These are phyloP conservation scores for Tuber aestivum DNA, from an alignment of 495 filamentous ascomycete genomes.

Conservation along the genomic window DNA sequence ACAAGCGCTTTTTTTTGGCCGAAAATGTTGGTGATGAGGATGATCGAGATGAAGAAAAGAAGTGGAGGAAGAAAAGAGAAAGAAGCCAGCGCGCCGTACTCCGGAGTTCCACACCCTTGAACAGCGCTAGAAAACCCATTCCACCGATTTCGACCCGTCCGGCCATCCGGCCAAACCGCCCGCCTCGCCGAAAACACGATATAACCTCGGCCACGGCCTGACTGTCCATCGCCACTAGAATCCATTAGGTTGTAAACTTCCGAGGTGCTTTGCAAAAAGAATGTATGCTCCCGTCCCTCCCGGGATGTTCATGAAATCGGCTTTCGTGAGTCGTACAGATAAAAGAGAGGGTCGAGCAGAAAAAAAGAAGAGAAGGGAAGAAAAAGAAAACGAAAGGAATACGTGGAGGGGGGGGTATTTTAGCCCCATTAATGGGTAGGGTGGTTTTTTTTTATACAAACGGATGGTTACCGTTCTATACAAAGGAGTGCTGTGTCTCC, in stretches of 20 bases:
- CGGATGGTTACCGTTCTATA: background rate
- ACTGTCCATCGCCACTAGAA: background rate
- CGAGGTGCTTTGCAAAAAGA: background rate
- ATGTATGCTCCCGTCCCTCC: background rate
- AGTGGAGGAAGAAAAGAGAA: constrained; percentile 28
- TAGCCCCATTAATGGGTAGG: background rate
- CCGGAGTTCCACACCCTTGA: constrained; percentile 28
- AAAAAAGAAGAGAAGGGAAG: constrained; percentile 12
- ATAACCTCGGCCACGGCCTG: background rate
- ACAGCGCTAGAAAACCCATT: constrained; percentile 16
- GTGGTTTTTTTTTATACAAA: background rate
- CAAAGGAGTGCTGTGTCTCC: background rate
- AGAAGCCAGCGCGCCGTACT: constrained; percentile 18
- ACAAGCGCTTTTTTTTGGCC: constrained; percentile 9
- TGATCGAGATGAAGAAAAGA: constrained; percentile 22
- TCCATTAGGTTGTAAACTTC: background rate
- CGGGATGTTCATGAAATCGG: background rate
- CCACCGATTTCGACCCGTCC: constrained; percentile 10
- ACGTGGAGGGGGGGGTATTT: constrained; percentile 5
- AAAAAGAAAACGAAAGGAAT: constrained; percentile 13
- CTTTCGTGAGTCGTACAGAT: background rate
- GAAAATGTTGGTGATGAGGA: constrained; percentile 19
- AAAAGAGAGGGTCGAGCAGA: constrained; percentile 5
- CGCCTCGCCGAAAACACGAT: constrained; percentile 1
- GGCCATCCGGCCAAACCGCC: background rate